Conservation (phyloP, 441 rosid genomes). For the Jatropha podagrica region DNA sequence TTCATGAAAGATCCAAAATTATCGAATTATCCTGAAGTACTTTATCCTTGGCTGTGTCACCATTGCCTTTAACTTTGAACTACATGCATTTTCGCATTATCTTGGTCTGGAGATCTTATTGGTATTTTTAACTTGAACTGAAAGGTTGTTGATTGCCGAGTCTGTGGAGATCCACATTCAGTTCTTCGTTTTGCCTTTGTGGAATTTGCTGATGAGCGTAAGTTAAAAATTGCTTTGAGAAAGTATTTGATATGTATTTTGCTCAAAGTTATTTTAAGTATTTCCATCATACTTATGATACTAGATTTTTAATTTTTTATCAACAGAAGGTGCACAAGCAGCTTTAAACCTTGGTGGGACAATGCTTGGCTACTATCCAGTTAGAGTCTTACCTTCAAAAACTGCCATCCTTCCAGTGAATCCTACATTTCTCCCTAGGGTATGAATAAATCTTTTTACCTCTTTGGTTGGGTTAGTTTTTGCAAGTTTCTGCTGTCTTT, state of each 20-base stretch:
- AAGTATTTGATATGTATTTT: background rate
- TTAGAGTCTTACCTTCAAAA: slow-evolving; percentile 86
- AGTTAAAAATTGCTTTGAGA: slow-evolving; percentile 21
- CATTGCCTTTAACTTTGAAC: background rate
- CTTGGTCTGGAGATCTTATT: slow-evolving; percentile 7
- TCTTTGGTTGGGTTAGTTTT: slow-evolving; percentile 9
- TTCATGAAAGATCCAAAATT: background rate
- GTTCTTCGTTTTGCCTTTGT: slow-evolving; percentile 96
- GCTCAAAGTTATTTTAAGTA: background rate
- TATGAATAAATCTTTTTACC: slow-evolving; percentile 24
- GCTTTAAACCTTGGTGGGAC: slow-evolving; percentile 82
- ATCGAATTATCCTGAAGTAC: background rate
- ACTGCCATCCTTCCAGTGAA: slow-evolving; percentile 97
- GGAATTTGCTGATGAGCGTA: slow-evolving; percentile 93
- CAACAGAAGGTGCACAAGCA: slow-evolving; percentile 68
- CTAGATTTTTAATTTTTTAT: slow-evolving; percentile 12
- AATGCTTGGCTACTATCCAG: slow-evolving; percentile 89
- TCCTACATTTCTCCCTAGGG: slow-evolving; percentile 92
- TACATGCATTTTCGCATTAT: background rate
- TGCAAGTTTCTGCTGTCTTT: slow-evolving; percentile 9
- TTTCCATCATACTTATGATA: slow-evolving; percentile 11
- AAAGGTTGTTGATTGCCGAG: slow-evolving; percentile 96
- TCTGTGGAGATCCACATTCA: slow-evolving; percentile 96
- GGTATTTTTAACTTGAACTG: slow-evolving; percentile 24
- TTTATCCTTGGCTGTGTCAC: background rate